phyloP scores from a whole-genome alignment of 208 protist species.

The Wallacemonas sp. region DNA sequence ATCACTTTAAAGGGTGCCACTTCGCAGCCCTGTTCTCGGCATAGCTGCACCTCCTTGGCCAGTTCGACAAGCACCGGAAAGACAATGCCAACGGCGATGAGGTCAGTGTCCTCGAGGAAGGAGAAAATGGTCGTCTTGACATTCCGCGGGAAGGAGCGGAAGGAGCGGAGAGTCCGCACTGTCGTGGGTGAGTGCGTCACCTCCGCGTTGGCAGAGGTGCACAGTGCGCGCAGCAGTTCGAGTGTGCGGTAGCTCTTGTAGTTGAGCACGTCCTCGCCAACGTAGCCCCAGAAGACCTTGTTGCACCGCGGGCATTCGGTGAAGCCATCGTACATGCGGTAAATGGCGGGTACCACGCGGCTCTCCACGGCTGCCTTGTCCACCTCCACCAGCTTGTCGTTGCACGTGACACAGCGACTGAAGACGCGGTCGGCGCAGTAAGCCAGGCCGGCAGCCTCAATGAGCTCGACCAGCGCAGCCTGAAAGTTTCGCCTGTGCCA shows the following conservation, averaged over 20 bases:
- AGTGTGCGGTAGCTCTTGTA: constrained; percentile 76
- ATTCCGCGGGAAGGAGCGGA: constrained; percentile 54
- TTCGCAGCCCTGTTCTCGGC: constrained; percentile 16
- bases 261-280: constrained; percentile 64
- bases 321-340: constrained; percentile 66
- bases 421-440: constrained; percentile 46
- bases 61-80: constrained; percentile 54
- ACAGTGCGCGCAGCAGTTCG: constrained; percentile 48
- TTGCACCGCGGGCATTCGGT: constrained; percentile 60
- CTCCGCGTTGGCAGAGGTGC: constrained; percentile 25
- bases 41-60: constrained; percentile 24
- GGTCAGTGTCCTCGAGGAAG: constrained; percentile 37
- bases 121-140: constrained; percentile 53
- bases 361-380: constrained; percentile 32
- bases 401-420: constrained; percentile 70
- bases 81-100: constrained; percentile 27
- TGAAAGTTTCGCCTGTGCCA: constrained; percentile 42
- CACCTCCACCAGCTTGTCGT: constrained; percentile 40
- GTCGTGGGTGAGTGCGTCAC: constrained; percentile 15
- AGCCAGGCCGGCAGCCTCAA: constrained; percentile 25
- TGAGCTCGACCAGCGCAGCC: constrained; percentile 38
- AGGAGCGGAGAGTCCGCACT: constrained; percentile 34
- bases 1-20: constrained; percentile 17
- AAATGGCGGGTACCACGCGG: constrained; percentile 57
- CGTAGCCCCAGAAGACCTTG: constrained; percentile 82